Evolutionary conservation across 192 early-diverging fungal species (phyloP), one percentile per base, ranked within the genome.

Genomic region (Gryganskiella cystojenkinii): DNA sequence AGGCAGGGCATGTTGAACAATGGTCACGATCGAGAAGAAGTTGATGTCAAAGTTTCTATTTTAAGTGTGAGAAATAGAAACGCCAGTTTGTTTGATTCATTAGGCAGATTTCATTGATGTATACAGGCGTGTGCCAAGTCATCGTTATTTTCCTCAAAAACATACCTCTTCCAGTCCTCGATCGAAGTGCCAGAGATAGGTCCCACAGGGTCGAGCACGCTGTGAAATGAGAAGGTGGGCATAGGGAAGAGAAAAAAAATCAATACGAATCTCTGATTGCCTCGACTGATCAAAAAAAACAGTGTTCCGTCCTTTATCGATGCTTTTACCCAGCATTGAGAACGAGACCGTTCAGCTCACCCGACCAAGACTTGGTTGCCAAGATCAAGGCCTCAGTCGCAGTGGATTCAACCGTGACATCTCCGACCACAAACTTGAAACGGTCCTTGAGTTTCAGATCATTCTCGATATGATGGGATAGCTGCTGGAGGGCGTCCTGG

Each of bases 1-100:
- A 22, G 92, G 90, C 22, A 95, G 52, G n/a, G 90, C 69, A 30
- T 67, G 67, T 78, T 96, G 89, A 25, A 87, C 81, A 44, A 96
- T 56, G 6, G 78, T 80, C n/a, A 96, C 44, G 0, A 90, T 84
- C 2, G 91, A 83, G 56, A 94, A 92, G 7, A 98, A 73, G 71
- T 95, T 95, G 65, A 92, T 59, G 50, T 95, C 92, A 66, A 93
- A 90, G 25, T 79, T 54, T 19, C 81, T 85, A 74, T 49, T 40
- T 13, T 5, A 40, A 13, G 13, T 9, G 37, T 49, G 34, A 56
- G 19, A 51, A 43, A 50, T 51, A 56, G 28, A 50, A 15, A 50
- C 7, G 24, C 24, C 35, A 73, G 8, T 14, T 20, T 31, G 45
- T 40, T 40, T 40, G 37, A 40, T n/a, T n/a, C n/a, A n/a, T n/a